phyloP scores from a whole-genome alignment of 345 rosid species.

The Geranium rotundifolium region DNA sequence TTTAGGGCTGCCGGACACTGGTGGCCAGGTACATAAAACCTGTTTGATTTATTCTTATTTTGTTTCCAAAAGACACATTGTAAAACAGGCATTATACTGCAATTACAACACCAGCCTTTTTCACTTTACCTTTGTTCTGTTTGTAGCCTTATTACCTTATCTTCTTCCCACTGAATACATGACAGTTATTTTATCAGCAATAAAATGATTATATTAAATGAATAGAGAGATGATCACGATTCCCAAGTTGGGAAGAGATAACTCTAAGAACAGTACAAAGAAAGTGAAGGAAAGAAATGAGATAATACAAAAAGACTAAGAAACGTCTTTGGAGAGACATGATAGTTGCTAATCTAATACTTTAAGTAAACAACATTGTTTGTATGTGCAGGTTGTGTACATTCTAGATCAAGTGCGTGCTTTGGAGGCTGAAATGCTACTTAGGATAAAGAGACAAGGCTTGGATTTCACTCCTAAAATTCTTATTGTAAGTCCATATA shows the following conservation, averaged over 20 bases:
- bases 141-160: not conserved
- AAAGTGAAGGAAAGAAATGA: too few relatives aligned
- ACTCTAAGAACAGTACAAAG: too few relatives aligned
- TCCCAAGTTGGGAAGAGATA: too few relatives aligned
- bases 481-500: slow-evolving; percentile 54
- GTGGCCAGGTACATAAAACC: slow-evolving; percentile 62
- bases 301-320: too few relatives aligned
- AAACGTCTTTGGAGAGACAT: too few relatives aligned
- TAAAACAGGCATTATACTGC: not conserved
- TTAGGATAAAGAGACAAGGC: slow-evolving; percentile 79
- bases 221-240: too few relatives aligned
- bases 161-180: not conserved
- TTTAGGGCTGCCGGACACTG: slow-evolving; percentile 96
- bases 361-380: slow-evolving; percentile 3
- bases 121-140: not conserved
- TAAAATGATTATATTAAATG: not conserved
- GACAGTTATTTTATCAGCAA: not conserved
- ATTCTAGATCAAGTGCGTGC: slow-evolving; percentile 99
- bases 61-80: not conserved
- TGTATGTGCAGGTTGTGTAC: slow-evolving; percentile 63
- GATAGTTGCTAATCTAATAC: not conserved
- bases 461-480: slow-evolving; percentile 72
- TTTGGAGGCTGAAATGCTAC: slow-evolving; percentile 78
- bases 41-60: slow-evolving; percentile 1
- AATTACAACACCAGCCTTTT: not conserved